Evolutionary conservation across 2,329 filamentous ascomycete genomes (phyloP).

Genomic region (Kalmusia sp.): DNA sequence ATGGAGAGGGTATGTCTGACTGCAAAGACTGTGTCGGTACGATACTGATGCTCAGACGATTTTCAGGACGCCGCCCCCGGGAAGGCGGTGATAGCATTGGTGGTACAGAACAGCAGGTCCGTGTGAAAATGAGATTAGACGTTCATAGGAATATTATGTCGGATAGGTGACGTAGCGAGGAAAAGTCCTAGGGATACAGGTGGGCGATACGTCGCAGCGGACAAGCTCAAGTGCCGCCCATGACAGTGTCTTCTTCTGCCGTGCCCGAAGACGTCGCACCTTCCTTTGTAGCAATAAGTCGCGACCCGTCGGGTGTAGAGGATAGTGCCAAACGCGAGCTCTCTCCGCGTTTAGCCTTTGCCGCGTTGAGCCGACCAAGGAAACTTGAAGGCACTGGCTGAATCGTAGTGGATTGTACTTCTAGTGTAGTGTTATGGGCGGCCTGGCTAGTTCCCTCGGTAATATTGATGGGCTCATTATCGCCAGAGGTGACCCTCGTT

Average conservation of each 20-base stretch:
- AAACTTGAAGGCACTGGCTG: constrained; percentile 44
- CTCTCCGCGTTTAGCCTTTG: constrained; percentile 52
- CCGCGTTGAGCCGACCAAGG: constrained; percentile 48
- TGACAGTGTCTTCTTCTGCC: constrained; percentile 13
- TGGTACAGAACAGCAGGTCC: not conserved
- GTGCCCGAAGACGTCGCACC: not conserved
- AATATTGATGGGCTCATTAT: not conserved
- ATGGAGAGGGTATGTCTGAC: constrained; percentile 4
- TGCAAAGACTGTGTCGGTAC: constrained; percentile 14
- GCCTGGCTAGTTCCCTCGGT: constrained; percentile 9
- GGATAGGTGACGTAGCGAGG: not conserved
- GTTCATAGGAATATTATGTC: not conserved
- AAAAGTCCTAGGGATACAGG: no score
- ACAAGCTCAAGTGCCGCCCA: constrained; percentile 18
- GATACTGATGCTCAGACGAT: constrained; percentile 17
- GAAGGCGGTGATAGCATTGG: not conserved
- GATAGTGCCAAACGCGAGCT: constrained; percentile 25
- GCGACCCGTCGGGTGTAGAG: constrained; percentile 21
- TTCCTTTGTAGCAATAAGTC: constrained; percentile 18
- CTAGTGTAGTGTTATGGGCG: not conserved
- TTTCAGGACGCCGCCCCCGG: constrained; percentile 2
- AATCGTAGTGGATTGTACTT: constrained; percentile 1
- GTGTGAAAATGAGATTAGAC: not conserved
- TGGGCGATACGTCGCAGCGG: no score
- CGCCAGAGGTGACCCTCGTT: constrained; percentile 2